A percentile compares a stretch with the other conserved stretches of the same genome.
These are phyloP conservation scores for Edaphochlamys debaryana DNA, from an alignment of 139 green algal species.

Conservation along the genomic window DNA sequence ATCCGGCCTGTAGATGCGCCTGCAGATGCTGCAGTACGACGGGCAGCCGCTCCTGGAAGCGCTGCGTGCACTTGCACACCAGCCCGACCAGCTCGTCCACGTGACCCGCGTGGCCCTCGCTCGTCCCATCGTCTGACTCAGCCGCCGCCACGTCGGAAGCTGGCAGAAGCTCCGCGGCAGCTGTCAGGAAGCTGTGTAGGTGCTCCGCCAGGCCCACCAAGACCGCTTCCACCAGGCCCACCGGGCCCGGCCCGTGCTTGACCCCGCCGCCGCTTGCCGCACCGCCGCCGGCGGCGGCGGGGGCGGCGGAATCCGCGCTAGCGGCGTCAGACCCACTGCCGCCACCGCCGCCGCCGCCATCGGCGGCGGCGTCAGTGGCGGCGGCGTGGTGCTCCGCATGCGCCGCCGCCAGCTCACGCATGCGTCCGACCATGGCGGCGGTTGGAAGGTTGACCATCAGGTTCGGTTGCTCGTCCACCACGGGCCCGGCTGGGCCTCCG, in stretches of 20 bases:
- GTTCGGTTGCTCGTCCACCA: not conserved
- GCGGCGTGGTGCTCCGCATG: slow-evolving; percentile 3
- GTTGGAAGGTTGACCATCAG: slow-evolving; percentile 27
- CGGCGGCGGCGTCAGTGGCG: not conserved
- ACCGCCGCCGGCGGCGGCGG: not conserved
- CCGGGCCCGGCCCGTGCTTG: no score
- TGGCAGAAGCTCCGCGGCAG: slow-evolving; percentile 26
- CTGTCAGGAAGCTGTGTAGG: slow-evolving; percentile 26
- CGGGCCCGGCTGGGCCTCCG: not conserved
- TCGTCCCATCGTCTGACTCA: not conserved
- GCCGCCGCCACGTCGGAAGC: not conserved
- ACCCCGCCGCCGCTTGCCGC: not conserved
- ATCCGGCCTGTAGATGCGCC: slow-evolving; percentile 11
- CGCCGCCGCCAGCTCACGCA: slow-evolving; percentile 21
- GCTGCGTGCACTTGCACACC: slow-evolving; percentile 36
- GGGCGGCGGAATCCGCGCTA: not conserved
- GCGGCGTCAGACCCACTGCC: no score
- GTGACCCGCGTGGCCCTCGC: not conserved
- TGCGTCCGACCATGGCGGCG: slow-evolving; percentile 28
- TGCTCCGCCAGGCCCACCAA: slow-evolving; percentile 35
- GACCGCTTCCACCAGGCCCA: slow-evolving; percentile 31
- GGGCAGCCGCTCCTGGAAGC: slow-evolving; percentile 36
- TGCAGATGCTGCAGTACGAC: slow-evolving; percentile 39
- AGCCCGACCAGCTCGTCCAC: slow-evolving; percentile 40
- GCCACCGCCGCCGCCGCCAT: not conserved